Percentiles rank a stretch among this genome's conserved stretches.
Evolutionary conservation across 2,329 filamentous ascomycete species (phyloP).

Genomic region (Aaosphaeria pasadenensis): DNA sequence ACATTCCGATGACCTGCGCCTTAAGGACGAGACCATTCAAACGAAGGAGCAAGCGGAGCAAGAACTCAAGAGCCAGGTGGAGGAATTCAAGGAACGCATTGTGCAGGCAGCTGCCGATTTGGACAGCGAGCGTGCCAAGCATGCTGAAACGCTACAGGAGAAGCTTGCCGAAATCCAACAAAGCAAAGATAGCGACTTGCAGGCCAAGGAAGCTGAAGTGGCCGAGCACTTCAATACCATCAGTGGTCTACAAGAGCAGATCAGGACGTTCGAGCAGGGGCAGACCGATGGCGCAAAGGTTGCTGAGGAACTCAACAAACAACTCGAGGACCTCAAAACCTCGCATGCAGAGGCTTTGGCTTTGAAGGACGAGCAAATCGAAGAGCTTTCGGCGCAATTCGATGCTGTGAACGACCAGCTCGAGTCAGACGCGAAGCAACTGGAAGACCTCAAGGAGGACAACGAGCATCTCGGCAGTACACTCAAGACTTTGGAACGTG

Average conservation of each 20-base stretch:
- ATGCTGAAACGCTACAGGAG: conserved; percentile 20
- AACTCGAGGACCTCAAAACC: conserved; percentile 28
- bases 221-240: conserved; percentile 28
- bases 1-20: conserved; percentile 29
- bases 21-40: conserved; percentile 29
- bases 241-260: conserved; percentile 30
- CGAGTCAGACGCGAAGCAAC: conserved; percentile 21
- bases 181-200: conserved; percentile 17
- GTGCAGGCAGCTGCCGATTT: conserved; percentile 26
- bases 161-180: conserved; percentile 28
- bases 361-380: conserved; percentile 26
- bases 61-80: conserved; percentile 23
- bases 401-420: conserved; percentile 35
- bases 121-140: conserved; percentile 25
- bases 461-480: conserved; percentile 27
- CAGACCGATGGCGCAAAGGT: conserved; percentile 29
- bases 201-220: conserved; percentile 26
- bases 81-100: conserved; percentile 25
- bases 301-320: conserved; percentile 27
- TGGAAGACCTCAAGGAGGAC: conserved; percentile 26
- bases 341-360: conserved; percentile 28
- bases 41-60: conserved; percentile 19
- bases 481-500: conserved; percentile 29
- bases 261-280: conserved; percentile 30
- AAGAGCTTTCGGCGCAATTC: conserved; percentile 31